Base-by-base conservation (phyloP, 2,329 filamentous ascomycete species). In the Xylariaceae sp. region DNA sequence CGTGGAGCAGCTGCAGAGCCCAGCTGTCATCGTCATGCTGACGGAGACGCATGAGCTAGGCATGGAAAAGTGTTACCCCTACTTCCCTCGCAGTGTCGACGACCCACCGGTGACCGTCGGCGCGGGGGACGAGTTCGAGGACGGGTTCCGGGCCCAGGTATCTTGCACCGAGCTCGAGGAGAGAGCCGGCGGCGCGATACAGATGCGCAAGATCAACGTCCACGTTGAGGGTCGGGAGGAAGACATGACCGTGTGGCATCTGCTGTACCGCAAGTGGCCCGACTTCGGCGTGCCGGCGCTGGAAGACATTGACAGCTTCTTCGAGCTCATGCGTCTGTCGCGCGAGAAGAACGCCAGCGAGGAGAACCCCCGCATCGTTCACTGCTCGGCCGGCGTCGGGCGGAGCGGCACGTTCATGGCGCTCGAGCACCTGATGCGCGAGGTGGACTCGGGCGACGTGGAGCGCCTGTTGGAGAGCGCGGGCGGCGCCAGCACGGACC, bases 371-470 rank as follows among this genome's bases (percentile, higher is more conserved):
- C 80, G 90, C 35, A 80, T 96, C 38, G 74, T 88, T 9, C 83
- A 89, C 59, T 89, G 84, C 64, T 94, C 86, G 53, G 92, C 92
- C 6, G 92, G 92, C 24, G 90, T 98, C 11, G 92, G 92, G 10
- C 78, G 92, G 35, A 94, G 85, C 6, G 92, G 92, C 21, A 96
- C 92, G 0, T 98, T 96, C 55, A 94, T 98, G 50, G 83, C 87
- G 2, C 72, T 98, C n/a, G 92, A 96, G 59, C 87, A 93, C 58
- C 74, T 98, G 17, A 70, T 94, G 43, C 73, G 80, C 22, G 87
- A 95, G 58, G 70, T 96, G 8, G 78, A 85, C 17, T 72, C 78
- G 5, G 90, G 88, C 31, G 70, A 78, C 15, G 61, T 94, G 31
- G 65, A 74, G 42, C 54, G 64, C 16, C 63, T 61, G 38, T 47